Base-by-base conservation (phyloP, 2,329 filamentous ascomycete genomes). In the Coniochaeta ligniaria region DNA sequence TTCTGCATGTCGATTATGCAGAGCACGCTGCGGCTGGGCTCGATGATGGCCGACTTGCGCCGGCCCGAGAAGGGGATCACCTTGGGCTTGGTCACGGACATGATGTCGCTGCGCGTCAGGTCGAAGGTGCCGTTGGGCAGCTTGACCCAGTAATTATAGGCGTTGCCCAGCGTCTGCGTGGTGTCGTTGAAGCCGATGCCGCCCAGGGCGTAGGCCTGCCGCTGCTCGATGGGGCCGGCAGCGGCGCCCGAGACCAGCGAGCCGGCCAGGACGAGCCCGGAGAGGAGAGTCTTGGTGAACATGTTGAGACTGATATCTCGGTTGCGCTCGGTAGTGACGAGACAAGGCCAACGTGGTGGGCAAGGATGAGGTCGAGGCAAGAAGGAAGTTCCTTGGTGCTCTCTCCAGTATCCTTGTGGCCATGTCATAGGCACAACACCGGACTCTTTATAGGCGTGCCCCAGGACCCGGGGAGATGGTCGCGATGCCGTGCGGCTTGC, bases 131-230 rank as follows among this genome's bases (percentile, higher is more conserved):
- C 66, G 43, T 66, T 65, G 41, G 65, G 64, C 50, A 66, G 56
- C 50, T 58, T 63, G 38, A 63, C 60, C 67, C 68, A 73, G 65
- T 72, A 72, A 62, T 72, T 73, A 63, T 72, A 72, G 61, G 67
- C 69, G 60, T 70, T 72, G 33, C 70, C 69, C n/a, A 70, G 61
- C 14, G 63, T 58, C 59, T 38, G 35, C 14, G 31, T n/a, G 9
- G 59, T 31, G 24, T 17, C 57, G 43, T 62, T 57, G 57, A 60
- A 50, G n/a, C 61, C 61, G 26, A 60, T 57, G 31, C 61, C 61
- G 6, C 33, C 57, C 16, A 62, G 59, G 31, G 43, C 61, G 56
- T 62, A 62, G 11, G 57, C 61, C 41, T 62, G 61, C 11, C 61
- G 55, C 41, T 60, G 14, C 33, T 59, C 56, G 41, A 62, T 9